Percentiles rank a stretch among this genome's conserved stretches.
Evolutionary conservation across 177 flowering plant species (phyloP).

Genomic region (Vitis hybrid): DNA sequence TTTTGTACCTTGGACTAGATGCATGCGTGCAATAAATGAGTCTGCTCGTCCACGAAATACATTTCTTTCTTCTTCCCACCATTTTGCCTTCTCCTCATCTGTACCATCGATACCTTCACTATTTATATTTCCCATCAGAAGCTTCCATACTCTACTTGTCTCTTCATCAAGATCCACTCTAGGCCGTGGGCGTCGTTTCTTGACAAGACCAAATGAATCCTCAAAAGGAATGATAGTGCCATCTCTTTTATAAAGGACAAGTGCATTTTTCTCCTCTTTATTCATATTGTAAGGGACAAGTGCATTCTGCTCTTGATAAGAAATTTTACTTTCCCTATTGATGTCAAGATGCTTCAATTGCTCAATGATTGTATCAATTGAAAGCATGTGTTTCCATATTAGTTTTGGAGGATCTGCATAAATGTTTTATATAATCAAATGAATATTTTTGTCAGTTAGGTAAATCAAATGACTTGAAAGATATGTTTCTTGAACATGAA

Average conservation of each 20-base stretch:
- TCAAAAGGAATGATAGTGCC: constrained; percentile 66
- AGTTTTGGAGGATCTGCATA: constrained; percentile 40
- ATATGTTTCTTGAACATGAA: no score
- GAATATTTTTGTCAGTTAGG: no score
- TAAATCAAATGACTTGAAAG: no score
- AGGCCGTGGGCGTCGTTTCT: constrained; percentile 59
- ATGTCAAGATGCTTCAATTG: constrained; percentile 40
- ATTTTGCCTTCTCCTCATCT: constrained; percentile 49
- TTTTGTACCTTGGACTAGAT: constrained; percentile 70
- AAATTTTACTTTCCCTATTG: constrained; percentile 24
- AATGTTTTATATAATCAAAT: background rate
- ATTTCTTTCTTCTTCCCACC: constrained; percentile 61
- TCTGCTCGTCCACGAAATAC: constrained; percentile 53
- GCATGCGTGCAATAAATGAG: constrained; percentile 69
- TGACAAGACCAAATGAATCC: constrained; percentile 35
- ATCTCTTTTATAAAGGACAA: constrained; percentile 58
- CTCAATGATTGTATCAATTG: constrained; percentile 42
- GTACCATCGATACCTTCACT: constrained; percentile 52
- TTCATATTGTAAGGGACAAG: constrained; percentile 24
- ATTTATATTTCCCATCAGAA: constrained; percentile 54
- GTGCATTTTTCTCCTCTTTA: constrained; percentile 40
- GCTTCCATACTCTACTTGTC: constrained; percentile 70
- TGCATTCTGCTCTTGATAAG: constrained; percentile 24
- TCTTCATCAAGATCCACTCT: constrained; percentile 81
- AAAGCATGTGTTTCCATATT: constrained; percentile 15